Base-by-base conservation (phyloP, 208 protist species). In the Leptomonas pyrrhocoris region DNA sequence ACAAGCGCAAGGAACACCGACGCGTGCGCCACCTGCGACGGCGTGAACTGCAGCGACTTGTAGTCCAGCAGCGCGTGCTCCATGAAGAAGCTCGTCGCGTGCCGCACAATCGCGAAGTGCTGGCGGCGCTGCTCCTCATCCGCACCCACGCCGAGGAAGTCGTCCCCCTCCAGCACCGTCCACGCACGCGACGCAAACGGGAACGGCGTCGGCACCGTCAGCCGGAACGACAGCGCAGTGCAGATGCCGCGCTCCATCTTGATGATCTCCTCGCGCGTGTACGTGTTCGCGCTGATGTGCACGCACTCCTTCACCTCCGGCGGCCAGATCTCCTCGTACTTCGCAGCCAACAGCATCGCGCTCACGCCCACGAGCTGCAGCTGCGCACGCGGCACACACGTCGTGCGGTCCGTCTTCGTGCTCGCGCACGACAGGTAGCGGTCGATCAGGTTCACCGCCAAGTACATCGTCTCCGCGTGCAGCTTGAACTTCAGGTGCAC, bases 401-500 rank as follows among this genome's bases (percentile, higher is more conserved):
- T 77, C 36, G 62, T 70, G 28, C 81, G 46, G 58, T 87, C 75
- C 57, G 77, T 70, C 77, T 85, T 94, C n/a, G 82, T 92, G 68
- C 92, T 93, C 36, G 68, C 58, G 71, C 72, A 80, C 19, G 85
- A 89, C 28, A 98, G 80, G 82, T 96, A 98, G 62, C 98, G 90
- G 71, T 99, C 98, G 64, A 99, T 89, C 63, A 99, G 85, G 77
- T 99, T 97, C 38, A 99, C 95, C 21, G 98, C 87, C 11, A 99
- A 85, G 81, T 93, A 99, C 62, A 99, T 90, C 2, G 98, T 99
- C 81, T 99, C 98, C 15, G 94, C 80, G 38, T 94, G 79, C 49
- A 99, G 89, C 77, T 98, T 98, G 83, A 99, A 99, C 91, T 99
- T 98, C 46, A 98, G 78, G 67, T 98, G 95, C 15, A 99, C 98